These are phyloP conservation scores for Quercus suber DNA, from an alignment of 306 rosid genomes.

Conservation along the genomic window DNA sequence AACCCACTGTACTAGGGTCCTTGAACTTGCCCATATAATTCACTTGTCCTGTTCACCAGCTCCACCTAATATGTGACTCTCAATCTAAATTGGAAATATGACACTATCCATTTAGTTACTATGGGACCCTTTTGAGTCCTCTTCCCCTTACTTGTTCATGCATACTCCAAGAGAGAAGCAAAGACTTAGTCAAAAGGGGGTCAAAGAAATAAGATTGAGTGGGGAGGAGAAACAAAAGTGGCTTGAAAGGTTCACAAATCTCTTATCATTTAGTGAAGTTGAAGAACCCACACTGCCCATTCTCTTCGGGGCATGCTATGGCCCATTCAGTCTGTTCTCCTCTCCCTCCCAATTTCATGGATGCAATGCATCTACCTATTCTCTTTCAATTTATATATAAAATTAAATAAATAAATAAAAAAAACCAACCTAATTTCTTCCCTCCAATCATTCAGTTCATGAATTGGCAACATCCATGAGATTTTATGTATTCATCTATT, in stretches of 20 bases:
- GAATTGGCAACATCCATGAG: slow-evolving; percentile 86
- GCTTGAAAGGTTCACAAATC: slow-evolving; percentile 43
- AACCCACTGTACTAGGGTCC: slow-evolving; percentile 34
- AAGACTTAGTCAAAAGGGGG: slow-evolving; percentile 60
- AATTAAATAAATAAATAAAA: not conserved
- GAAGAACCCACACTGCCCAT: slow-evolving; percentile 68
- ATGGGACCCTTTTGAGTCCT: slow-evolving; percentile 36
- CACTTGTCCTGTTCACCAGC: slow-evolving; percentile 28
- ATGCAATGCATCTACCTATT: slow-evolving; percentile 65
- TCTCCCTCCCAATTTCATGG: slow-evolving; percentile 50
- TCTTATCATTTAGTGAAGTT: slow-evolving; percentile 43
- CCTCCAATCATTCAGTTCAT: slow-evolving; percentile 66
- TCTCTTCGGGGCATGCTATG: slow-evolving; percentile 45
- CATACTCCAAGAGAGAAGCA: slow-evolving; percentile 52
- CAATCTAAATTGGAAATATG: slow-evolving; percentile 43
- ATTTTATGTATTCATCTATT: slow-evolving; percentile 45
- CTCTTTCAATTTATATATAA: slow-evolving; percentile 23
- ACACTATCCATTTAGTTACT: slow-evolving; percentile 21
- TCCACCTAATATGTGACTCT: slow-evolving; percentile 41
- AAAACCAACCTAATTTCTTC: slow-evolving; percentile 9
- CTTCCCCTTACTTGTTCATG: slow-evolving; percentile 56
- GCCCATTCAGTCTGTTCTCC: slow-evolving; percentile 63
- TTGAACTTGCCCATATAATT: slow-evolving; percentile 63
- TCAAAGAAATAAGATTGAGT: slow-evolving; percentile 57
- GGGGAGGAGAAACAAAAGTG: slow-evolving; percentile 43